Percentiles rank a stretch among this genome's conserved stretches.
Conservation (phyloP, 1,139 yeast species). For the Nakaseomyces nivariensis region DNA sequence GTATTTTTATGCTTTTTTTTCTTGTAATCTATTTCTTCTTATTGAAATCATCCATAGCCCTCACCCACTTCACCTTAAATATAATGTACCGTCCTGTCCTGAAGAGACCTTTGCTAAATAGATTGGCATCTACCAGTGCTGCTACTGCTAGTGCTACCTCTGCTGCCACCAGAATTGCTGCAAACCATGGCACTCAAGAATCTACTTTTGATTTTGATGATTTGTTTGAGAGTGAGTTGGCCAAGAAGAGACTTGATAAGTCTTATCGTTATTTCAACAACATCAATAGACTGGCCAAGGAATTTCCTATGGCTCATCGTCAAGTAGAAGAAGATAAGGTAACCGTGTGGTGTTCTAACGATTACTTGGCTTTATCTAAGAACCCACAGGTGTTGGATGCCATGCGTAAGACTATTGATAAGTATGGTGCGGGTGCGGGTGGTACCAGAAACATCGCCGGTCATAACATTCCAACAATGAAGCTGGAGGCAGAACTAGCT, state of each 20-base stretch:
- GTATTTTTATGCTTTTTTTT: background rate
- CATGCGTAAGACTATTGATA: constrained; percentile 73
- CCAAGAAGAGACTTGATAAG: constrained; percentile 72
- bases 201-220: constrained; percentile 55
- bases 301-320: constrained; percentile 89
- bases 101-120: background rate
- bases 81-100: constrained; percentile 5
- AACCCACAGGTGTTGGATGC: constrained; percentile 60
- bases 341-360: constrained; percentile 98
- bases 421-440: constrained; percentile 98
- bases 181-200: constrained; percentile 34
- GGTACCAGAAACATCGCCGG: constrained; percentile 99
- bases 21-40: background rate
- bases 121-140: constrained; percentile 25
- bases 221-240: constrained; percentile 51
- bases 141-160: constrained; percentile 32
- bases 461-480: constrained; percentile 80
- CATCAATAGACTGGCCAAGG: constrained; percentile 88
- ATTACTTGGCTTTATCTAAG: constrained; percentile 89
- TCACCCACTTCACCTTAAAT: too few relatives aligned
- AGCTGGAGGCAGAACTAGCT: constrained; percentile 78
- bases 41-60: too few relatives aligned
- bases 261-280: constrained; percentile 94
- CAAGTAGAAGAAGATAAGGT: constrained; percentile 68
- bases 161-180: constrained; percentile 22